Conservation (phyloP, 495 filamentous ascomycete species). For the Hyphodiscus hymeniophilus region DNA sequence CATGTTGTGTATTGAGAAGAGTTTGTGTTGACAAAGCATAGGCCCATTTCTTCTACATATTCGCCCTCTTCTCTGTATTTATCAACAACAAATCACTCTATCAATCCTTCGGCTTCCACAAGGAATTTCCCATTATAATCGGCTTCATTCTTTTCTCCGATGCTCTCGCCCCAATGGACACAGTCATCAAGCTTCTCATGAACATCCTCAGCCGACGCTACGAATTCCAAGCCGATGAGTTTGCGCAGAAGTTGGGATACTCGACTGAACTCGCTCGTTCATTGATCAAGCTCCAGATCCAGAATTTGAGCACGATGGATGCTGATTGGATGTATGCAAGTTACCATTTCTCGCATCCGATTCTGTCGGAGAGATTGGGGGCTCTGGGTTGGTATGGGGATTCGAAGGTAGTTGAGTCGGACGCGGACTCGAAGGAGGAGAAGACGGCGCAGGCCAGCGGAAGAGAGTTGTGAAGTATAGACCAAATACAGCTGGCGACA, state of each 20-base stretch:
- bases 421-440: constrained; percentile 36
- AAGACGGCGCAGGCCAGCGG: constrained; percentile 23
- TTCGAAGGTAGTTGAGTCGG: constrained; percentile 24
- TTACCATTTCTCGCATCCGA: constrained; percentile 97
- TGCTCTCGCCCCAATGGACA: constrained; percentile 83
- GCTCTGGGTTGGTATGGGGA: constrained; percentile 74
- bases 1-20: not conserved
- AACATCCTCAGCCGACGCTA: constrained; percentile 90
- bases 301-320: constrained; percentile 97
- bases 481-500: not conserved
- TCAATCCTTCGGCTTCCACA: constrained; percentile 80
- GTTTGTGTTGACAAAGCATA: constrained; percentile 25
- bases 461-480: constrained; percentile 21
- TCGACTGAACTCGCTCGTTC: constrained; percentile 74
- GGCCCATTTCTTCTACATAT: constrained; percentile 89
- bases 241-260: constrained; percentile 80
- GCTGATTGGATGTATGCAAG: constrained; percentile 96
- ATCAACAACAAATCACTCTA: constrained; percentile 92
- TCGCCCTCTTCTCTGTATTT: constrained; percentile 92
- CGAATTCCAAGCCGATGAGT: constrained; percentile 92
- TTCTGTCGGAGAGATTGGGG: constrained; percentile 84
- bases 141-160: constrained; percentile 97
- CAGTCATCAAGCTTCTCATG: constrained; percentile 86
- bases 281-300: constrained; percentile 93
- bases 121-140: constrained; percentile 83